Base-by-base conservation (phyloP, 768 basidiomycete species). In the Lentinus tigrinus region DNA sequence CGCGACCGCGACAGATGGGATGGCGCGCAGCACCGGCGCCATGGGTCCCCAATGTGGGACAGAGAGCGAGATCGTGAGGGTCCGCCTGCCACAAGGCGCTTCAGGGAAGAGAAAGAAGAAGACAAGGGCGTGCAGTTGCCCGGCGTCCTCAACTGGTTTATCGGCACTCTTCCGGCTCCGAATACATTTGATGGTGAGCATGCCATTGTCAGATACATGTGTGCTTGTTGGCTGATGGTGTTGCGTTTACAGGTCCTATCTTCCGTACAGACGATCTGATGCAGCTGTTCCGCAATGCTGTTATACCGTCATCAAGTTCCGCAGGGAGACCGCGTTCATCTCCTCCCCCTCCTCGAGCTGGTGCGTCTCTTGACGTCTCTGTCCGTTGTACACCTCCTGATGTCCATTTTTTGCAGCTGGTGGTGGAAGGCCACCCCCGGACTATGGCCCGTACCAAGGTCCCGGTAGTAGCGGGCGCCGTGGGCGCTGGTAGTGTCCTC, bases 221-320 rank as follows among this genome's bases (percentile, higher is more conserved):
- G 52, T 1, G n/a, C 13, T 10, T 14, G 14, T 27, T 38, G 4
- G 17, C 31, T 54, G 42, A 37, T 62, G 46, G 53, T 49, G 38
- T n/a, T 24, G 36, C 54, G 31, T 53, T 59, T 51, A 21, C 63
- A 95, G 94, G 94, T 4, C 95, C 95, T 9, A 82, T 93, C 38
- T 96, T 96, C 75, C 81, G 91, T 56, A 88, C 89, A 1, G 95
- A 97, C 28, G 94, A 96, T 71, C 76, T 96, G 38, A 88, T 98
- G 85, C 87, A 88, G 60, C 68, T 93, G 28, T 88, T 97, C 72
- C 81, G 85, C 36, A 90, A 84, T 66, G 89, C 91, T 47, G 84
- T 89, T 31, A 91, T 94, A 54, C 91, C 65, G 13, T 52, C 93
- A 0, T 52, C 93, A 0, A 87, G 85, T 57, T 80, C 70, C 13